Evolutionary conservation across 805 yeast species (phyloP).

Genomic region (Kazachstania africana): DNA sequence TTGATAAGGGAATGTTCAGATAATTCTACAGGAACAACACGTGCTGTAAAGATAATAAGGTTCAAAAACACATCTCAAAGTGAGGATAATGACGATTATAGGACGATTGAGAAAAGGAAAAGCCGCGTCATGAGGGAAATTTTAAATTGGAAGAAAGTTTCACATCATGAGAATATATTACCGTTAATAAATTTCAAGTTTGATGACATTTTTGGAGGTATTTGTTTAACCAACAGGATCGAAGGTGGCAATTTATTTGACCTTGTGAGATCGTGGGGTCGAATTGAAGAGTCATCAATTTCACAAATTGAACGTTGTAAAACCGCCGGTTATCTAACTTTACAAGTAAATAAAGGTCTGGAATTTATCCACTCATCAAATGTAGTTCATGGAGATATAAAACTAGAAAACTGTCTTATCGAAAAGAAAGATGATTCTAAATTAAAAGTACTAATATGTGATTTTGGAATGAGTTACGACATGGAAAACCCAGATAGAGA

Average conservation of each 20-base stretch:
- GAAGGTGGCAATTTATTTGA: constrained; percentile 77
- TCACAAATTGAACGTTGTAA: constrained; percentile 26
- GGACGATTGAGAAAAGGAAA: constrained; percentile 40
- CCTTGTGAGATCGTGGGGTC: constrained; percentile 58
- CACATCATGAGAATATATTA: constrained; percentile 48
- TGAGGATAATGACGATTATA: too few species aligned
- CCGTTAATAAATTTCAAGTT: constrained; percentile 52
- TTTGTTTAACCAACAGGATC: constrained; percentile 58
- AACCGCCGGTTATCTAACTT: constrained; percentile 29
- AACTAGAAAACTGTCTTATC: constrained; percentile 67
- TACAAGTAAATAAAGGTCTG: constrained; percentile 49
- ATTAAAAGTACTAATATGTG: constrained; percentile 51
- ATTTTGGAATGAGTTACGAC: constrained; percentile 69
- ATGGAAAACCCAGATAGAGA: background rate
- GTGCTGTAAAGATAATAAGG: constrained; percentile 55
- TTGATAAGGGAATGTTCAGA: constrained; percentile 57
- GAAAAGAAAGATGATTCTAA: constrained; percentile 21
- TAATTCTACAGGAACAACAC: constrained; percentile 22
- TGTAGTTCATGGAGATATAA: constrained; percentile 73
- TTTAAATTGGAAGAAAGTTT: constrained; percentile 56
- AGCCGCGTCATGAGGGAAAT: constrained; percentile 61
- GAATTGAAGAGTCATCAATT: constrained; percentile 23
- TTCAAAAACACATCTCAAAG: constrained; percentile 38
- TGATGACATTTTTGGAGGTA: constrained; percentile 45
- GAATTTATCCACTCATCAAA: constrained; percentile 46